These are phyloP conservation scores for Pseudogymnoascus sp. DNA, from an alignment of 2,329 filamentous ascomycete genomes.

Conservation along the genomic window DNA sequence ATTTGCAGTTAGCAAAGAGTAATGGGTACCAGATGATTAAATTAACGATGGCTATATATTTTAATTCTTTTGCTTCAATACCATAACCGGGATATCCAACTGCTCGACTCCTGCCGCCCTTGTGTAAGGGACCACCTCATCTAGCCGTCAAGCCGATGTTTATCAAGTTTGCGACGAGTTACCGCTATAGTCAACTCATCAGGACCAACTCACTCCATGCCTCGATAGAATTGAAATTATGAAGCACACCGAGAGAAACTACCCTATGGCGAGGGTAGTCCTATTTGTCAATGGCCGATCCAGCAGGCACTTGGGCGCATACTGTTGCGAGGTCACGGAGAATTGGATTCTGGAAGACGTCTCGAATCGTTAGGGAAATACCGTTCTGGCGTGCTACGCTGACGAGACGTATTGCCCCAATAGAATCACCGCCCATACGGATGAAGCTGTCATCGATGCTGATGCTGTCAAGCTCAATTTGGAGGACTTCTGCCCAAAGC, in stretches of 20 bases:
- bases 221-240: not conserved
- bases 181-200: not conserved
- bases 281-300: not conserved
- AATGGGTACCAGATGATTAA: not conserved
- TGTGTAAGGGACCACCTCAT: too few species aligned
- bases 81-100: not conserved
- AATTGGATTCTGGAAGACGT: conserved; percentile 15
- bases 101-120: not conserved
- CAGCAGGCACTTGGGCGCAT: not conserved
- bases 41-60: not conserved
- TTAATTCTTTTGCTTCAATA: not conserved
- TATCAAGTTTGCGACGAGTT: not conserved
- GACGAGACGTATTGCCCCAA: conserved; percentile 37
- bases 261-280: not conserved
- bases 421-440: conserved; percentile 39
- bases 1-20: not conserved
- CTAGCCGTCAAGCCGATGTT: too few species aligned
- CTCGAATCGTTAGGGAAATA: conserved; percentile 12
- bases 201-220: not conserved
- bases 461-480: conserved; percentile 27
- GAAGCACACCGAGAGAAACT: not conserved
- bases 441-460: conserved; percentile 32
- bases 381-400: conserved; percentile 24
- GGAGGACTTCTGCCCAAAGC: conserved; percentile 39
- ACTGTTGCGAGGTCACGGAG: conserved; percentile 5